A percentile compares a stretch with the other conserved stretches of the same genome.
These are phyloP conservation scores for Boletus rubropictus DNA, from an alignment of 768 basidiomycete genomes.

Conservation along the genomic window DNA sequence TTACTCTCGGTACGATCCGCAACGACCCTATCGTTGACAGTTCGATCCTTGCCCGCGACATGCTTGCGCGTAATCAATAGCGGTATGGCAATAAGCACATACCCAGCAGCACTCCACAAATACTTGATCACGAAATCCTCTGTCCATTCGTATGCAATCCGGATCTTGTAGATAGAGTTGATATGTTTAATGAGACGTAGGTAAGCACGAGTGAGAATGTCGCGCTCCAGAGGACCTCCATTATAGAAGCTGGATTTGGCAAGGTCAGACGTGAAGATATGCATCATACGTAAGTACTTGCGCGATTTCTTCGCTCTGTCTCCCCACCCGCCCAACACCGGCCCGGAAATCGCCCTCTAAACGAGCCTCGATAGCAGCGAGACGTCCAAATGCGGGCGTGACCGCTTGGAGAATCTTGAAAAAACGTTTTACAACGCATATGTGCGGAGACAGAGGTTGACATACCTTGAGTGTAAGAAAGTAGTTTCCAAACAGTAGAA, in stretches of 20 bases:
- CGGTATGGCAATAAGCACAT: conserved; percentile 86
- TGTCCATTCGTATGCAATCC: conserved; percentile 91
- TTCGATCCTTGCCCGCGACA: conserved; percentile 4
- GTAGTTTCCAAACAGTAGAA: conserved; percentile 78
- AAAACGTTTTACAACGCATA: background rate
- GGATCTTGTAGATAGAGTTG: conserved; percentile 90
- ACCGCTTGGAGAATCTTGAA: conserved; percentile 65
- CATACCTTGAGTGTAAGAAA: conserved; percentile 63
- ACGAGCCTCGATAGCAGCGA: conserved; percentile 83
- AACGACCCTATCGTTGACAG: conserved; percentile 31
- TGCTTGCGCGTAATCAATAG: conserved; percentile 60
- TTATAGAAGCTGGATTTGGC: conserved; percentile 70
- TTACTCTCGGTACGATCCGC: conserved; percentile 48
- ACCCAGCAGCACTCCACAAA: conserved; percentile 90
- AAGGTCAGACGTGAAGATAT: background rate
- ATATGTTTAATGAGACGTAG: conserved; percentile 78
- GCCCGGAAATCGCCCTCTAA: conserved; percentile 89
- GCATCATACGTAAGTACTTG: conserved; percentile 33
- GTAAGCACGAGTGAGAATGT: conserved; percentile 77
- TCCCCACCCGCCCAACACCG: conserved; percentile 77
- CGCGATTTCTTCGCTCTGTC: conserved; percentile 93
- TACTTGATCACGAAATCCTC: conserved; percentile 98
- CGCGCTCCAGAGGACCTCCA: conserved; percentile 76
- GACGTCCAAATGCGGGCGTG: conserved; percentile 87
- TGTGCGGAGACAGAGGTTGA: background rate